Conservation (phyloP, 2,329 filamentous ascomycete genomes). For the Pseudocercospora fuligena region DNA sequence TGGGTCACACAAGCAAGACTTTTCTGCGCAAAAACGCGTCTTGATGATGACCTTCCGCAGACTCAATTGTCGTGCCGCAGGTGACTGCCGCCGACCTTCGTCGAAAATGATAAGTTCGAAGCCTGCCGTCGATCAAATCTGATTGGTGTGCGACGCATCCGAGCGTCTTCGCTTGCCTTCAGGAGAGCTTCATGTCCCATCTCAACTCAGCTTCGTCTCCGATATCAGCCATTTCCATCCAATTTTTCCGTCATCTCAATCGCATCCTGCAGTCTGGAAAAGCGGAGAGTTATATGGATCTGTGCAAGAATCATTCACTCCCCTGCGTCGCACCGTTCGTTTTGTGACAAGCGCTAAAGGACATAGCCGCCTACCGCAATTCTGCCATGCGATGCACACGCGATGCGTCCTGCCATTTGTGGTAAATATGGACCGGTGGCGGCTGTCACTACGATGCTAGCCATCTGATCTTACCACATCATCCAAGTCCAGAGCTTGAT, state of each 20-base stretch:
- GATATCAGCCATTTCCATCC: not conserved
- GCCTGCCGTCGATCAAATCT: not conserved
- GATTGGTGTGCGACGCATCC: not conserved
- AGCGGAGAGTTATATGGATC: not conserved
- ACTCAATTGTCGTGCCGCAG: not conserved
- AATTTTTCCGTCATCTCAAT: not conserved
- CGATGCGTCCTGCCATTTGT: not conserved
- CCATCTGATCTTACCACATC: not conserved
- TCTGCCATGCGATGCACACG: constrained; percentile 1
- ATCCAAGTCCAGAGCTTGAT: not conserved
- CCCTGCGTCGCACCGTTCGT: not conserved
- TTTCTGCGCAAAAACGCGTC: not conserved
- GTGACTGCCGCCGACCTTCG: not conserved
- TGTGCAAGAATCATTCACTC: not conserved
- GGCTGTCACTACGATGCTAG: constrained; percentile 4
- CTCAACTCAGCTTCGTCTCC: not conserved
- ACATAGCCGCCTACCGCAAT: not conserved
- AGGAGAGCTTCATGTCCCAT: not conserved
- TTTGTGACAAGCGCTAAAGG: not conserved
- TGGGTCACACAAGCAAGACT: too few relatives aligned
- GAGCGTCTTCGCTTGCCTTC: not conserved
- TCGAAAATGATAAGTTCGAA: not conserved
- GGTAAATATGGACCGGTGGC: not conserved
- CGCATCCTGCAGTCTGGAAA: not conserved
- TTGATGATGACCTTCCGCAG: not conserved